Percentiles rank a stretch among this genome's conserved stretches.
Conservation (phyloP, 148 eudicot species). For the Nyssa sinensis region DNA sequence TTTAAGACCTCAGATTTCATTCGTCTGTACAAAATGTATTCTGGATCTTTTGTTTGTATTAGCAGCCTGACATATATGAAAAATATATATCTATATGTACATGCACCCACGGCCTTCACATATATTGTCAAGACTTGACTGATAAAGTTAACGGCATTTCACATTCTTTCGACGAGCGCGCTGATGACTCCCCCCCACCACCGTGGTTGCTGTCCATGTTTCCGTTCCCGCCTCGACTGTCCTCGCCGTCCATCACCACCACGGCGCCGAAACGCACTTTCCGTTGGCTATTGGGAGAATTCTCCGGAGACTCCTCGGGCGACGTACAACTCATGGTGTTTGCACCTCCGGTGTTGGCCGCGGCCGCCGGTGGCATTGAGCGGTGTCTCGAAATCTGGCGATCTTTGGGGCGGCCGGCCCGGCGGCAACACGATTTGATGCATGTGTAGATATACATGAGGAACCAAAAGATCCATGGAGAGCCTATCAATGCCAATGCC, state of each 20-base stretch:
- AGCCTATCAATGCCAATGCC: conserved; percentile 24
- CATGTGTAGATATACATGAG: conserved; percentile 32
- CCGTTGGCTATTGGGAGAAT: not conserved
- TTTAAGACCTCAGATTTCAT: too few species aligned
- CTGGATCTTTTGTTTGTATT: too few species aligned
- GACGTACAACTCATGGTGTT: not conserved
- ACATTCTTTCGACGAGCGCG: not conserved
- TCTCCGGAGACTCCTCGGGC: not conserved
- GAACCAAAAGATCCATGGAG: conserved; percentile 39
- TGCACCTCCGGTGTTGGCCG: not conserved
- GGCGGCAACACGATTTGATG: conserved; percentile 17
- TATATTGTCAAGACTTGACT: conserved; percentile 2
- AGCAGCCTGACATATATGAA: too few species aligned
- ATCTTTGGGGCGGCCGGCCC: not conserved
- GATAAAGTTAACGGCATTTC: conserved; percentile 11
- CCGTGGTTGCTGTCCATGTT: too few species aligned
- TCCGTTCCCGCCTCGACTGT: too few species aligned
- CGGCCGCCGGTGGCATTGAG: not conserved
- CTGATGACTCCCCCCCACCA: not conserved
- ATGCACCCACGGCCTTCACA: too few species aligned
- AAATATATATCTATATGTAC: not conserved
- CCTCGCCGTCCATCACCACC: conserved; percentile 9
- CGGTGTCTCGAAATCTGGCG: not conserved
- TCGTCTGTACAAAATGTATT: too few species aligned
- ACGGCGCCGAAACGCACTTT: conserved; percentile 13